These are phyloP conservation scores for Eucalyptus cloeziana DNA, from an alignment of 345 rosid genomes.

Conservation along the genomic window DNA sequence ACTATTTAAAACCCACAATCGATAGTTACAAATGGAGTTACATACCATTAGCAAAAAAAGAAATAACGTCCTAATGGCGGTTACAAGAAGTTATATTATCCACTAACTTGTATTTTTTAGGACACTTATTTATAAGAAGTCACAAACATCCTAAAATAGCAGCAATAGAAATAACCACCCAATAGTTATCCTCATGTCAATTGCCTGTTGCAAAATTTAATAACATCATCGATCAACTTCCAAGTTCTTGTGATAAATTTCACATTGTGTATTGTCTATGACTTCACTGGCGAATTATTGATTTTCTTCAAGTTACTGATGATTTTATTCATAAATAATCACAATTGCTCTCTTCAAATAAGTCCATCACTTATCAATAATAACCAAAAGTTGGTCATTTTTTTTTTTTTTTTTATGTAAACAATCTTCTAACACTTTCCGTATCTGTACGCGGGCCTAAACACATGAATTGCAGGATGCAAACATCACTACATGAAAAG, in stretches of 20 bases:
- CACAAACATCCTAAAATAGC: neutral
- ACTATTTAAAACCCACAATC: neutral
- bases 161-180: neutral
- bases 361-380: neutral
- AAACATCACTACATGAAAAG: neutral
- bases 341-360: no score
- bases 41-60: no score
- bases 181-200: neutral
- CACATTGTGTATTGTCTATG: neutral
- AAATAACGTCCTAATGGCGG: rapidly evolving
- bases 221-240: neutral
- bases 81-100: neutral
- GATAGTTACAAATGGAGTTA: neutral
- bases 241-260: no score
- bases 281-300: rapidly evolving
- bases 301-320: no score
- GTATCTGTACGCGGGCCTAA: neutral
- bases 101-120: no score
- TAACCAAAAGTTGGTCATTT: neutral
- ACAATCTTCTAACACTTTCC: neutral
- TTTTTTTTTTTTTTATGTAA: neutral
- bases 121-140: neutral
- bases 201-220: neutral
- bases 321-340: no score
- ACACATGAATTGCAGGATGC: neutral